A percentile compares a stretch with the other conserved stretches of the same genome.
phyloP scores from a whole-genome alignment of 257 asterid genomes.

The Capsicum baccatum region DNA sequence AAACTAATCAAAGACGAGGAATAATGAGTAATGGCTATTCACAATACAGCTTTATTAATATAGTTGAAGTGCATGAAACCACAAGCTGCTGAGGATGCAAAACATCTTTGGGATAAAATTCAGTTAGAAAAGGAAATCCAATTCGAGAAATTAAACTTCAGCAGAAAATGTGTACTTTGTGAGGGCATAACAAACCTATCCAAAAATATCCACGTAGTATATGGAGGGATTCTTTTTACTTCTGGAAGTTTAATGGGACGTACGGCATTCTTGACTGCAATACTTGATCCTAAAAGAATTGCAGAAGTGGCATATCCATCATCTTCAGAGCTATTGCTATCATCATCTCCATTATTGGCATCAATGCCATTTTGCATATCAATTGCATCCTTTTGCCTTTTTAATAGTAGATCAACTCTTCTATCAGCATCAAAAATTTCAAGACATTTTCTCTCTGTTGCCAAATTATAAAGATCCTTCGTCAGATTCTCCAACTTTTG shows the following conservation, averaged over 20 bases:
- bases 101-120: too few species aligned
- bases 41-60: not conserved
- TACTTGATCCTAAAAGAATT: conserved; percentile 94
- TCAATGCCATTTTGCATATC: conserved; percentile 81
- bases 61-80: not conserved
- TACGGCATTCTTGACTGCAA: conserved; percentile 96
- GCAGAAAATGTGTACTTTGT: conserved; percentile 1
- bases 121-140: too few species aligned
- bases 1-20: conserved; percentile 1
- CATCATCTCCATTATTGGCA: conserved; percentile 64
- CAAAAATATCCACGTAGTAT: conserved; percentile 92
- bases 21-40: conserved; percentile 11
- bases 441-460: conserved; percentile 67
- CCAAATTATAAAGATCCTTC: conserved; percentile 54
- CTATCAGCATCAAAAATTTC: conserved; percentile 53
- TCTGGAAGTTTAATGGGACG: conserved; percentile 89
- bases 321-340: conserved; percentile 73
- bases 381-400: conserved; percentile 93
- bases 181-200: conserved; percentile 66
- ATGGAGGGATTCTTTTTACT: conserved; percentile 73
- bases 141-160: not conserved
- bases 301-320: conserved; percentile 94
- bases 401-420: conserved; percentile 68
- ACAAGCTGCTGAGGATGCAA: conserved; percentile 20
- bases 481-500: conserved; percentile 64